phyloP scores from a whole-genome alignment of 495 filamentous ascomycete species.

The Schizothecium vesticola region DNA sequence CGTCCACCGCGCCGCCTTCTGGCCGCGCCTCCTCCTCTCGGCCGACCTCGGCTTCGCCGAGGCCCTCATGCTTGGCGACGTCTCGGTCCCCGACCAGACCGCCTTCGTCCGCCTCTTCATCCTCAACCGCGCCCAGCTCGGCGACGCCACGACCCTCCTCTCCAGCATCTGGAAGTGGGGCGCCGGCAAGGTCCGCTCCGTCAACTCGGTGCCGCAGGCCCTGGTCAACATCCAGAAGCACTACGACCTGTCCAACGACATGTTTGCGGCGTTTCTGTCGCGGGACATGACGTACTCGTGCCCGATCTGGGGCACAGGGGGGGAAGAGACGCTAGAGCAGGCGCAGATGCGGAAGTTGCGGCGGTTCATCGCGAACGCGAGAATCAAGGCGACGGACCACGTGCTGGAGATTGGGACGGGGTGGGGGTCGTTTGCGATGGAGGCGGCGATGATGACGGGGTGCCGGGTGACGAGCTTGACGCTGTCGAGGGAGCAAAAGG shows the following conservation, averaged over 20 bases:
- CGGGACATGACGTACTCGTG: conserved; percentile 74
- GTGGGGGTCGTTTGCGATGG: conserved; percentile 63
- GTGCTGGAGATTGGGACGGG: conserved; percentile 66
- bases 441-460: conserved; percentile 52
- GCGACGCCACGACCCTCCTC: conserved; percentile 52
- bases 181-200: conserved; percentile 48
- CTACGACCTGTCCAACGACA: conserved; percentile 69
- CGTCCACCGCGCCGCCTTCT: conserved; percentile 58
- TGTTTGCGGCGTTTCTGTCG: conserved; percentile 68
- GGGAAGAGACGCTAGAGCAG: conserved; percentile 51
- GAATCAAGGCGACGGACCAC: conserved; percentile 57
- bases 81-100: conserved; percentile 56
- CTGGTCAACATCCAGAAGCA: conserved; percentile 63
- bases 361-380: conserved; percentile 54
- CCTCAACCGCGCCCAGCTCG: conserved; percentile 51
- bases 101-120: conserved; percentile 67
- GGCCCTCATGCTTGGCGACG: conserved; percentile 64
- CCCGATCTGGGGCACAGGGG: conserved; percentile 52
- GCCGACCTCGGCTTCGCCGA: conserved; percentile 73
- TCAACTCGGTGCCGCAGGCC: conserved; percentile 60
- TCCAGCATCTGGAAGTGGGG: conserved; percentile 51
- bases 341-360: conserved; percentile 62
- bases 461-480: conserved; percentile 61
- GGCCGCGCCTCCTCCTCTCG: conserved; percentile 58
- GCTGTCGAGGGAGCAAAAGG: conserved; percentile 56